phyloP scores from a whole-genome alignment of 2,329 filamentous ascomycete genomes.

The Fusarium mangiferae region DNA sequence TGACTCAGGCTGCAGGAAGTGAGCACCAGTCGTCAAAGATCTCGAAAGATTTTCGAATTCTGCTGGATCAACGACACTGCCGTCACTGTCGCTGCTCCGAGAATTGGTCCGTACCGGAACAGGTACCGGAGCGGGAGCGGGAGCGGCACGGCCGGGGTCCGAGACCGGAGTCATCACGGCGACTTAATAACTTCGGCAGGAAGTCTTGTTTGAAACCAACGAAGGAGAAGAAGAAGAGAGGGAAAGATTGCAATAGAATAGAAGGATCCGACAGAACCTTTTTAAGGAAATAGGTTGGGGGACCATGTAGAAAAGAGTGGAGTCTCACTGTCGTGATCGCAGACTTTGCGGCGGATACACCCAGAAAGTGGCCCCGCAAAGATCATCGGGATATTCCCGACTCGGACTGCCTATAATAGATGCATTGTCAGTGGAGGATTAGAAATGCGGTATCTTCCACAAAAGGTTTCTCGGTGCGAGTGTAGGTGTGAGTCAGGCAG shows the following conservation, averaged over 20 bases:
- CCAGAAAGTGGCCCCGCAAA: conserved; percentile 30
- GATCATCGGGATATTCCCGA: conserved; percentile 9
- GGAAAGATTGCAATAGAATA: not conserved
- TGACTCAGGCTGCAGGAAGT: conserved; percentile 56
- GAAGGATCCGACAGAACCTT: not conserved
- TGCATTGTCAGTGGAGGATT: not conserved
- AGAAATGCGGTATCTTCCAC: conserved; percentile 2
- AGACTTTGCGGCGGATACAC: conserved; percentile 26
- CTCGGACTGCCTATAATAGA: conserved; percentile 19
- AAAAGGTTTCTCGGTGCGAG: conserved; percentile 3
- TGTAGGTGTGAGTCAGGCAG: conserved; percentile 6
- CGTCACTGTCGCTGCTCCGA: conserved; percentile 24
- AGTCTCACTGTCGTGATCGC: conserved; percentile 41
- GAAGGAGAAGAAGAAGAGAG: not conserved
- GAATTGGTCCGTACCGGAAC: conserved; percentile 34
- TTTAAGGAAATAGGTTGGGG: conserved; percentile 14
- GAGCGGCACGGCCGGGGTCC: conserved; percentile 3
- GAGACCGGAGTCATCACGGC: conserved; percentile 19
- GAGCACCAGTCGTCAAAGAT: conserved; percentile 52
- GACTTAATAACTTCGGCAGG: not conserved
- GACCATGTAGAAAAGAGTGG: conserved; percentile 21
- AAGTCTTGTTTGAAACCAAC: not conserved
- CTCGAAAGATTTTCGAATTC: conserved; percentile 49
- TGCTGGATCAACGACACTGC: conserved; percentile 30
- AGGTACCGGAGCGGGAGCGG: conserved; percentile 28